Evolutionary conservation across 306 rosid species (phyloP), one percentile per base, ranked within the genome.

Genomic region (Cicer yamashitae): DNA sequence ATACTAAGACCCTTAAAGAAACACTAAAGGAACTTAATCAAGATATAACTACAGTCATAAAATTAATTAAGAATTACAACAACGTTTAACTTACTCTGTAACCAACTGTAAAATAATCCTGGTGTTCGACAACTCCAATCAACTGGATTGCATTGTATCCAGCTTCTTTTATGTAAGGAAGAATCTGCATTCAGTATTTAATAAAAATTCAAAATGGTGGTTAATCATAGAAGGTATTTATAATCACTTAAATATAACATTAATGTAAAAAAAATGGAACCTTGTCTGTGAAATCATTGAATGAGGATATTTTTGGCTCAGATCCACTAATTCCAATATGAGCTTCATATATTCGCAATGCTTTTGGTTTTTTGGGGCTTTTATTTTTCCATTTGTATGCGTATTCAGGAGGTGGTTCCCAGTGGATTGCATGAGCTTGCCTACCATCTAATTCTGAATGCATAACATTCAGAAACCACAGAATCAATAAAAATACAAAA

Each of bases 311-410:
- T 76, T 84, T 89, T 45, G 89, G 91, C 79, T 91, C 93, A 59
- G 96, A 86, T 79, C 98, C 98, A 87, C 98, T 91, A 60, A 91
- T 94, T 82, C 98, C 97, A 68, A 94, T 89, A 80, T 94, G 98
- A 79, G 96, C 93, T 89, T 94, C 98, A 62, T 94, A 94, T 79
- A 91, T 89, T 56, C 94, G 88, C 83, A 94, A 79, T 46, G 98
- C 87, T 10, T 82, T 86, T 56, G 96, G 96, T 50, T 70, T 83
- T 74, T 86, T 85, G 6, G 98, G 98, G 11, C 56, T 84, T 45
- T 69, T 10, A 75, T 91, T 79, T 85, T 81, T 87, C 98, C 97
- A 91, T 77, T 87, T 89, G 85, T 89, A 88, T 74, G 88, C 90
- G 22, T 76, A 50, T 78, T 91, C 97, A 40, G 96, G 98, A 8